These are phyloP conservation scores for Rhizopus delemar DNA, from an alignment of 371 early-diverging fungal species.

Conservation along the genomic window DNA sequence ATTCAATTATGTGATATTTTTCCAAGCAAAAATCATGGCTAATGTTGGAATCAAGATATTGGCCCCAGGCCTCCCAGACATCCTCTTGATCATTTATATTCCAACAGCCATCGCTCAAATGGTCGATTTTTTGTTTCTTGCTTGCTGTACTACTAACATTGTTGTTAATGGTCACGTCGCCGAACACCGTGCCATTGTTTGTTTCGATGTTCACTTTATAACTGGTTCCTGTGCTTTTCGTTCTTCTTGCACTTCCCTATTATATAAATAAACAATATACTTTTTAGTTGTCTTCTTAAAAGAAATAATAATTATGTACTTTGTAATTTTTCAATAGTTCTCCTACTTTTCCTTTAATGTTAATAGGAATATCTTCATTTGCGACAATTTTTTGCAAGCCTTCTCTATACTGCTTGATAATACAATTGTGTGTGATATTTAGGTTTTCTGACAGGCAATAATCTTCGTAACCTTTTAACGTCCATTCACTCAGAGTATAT, in stretches of 20 bases:
- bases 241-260: background rate
- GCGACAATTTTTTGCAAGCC: too few relatives aligned
- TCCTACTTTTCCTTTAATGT: too few relatives aligned
- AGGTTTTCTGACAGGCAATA: too few relatives aligned
- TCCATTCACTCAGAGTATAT: too few relatives aligned
- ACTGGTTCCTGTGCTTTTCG: background rate
- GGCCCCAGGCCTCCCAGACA: background rate
- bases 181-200: background rate
- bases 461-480: too few relatives aligned
- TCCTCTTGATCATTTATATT: background rate
- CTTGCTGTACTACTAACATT: background rate
- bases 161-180: background rate
- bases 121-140: background rate
- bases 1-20: slow-evolving; percentile 16
- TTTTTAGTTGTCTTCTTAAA: too few relatives aligned
- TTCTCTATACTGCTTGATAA: too few relatives aligned
- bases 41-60: slow-evolving; percentile 5
- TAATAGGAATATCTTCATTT: too few relatives aligned
- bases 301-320: too few relatives aligned
- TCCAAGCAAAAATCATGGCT: slow-evolving; percentile 16
- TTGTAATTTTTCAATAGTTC: too few relatives aligned
- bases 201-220: background rate
- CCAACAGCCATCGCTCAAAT: background rate
- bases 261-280: too few relatives aligned
- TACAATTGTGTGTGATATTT: too few relatives aligned